Conservation (phyloP, 148 eudicot species). For the Arbutus unedo region DNA sequence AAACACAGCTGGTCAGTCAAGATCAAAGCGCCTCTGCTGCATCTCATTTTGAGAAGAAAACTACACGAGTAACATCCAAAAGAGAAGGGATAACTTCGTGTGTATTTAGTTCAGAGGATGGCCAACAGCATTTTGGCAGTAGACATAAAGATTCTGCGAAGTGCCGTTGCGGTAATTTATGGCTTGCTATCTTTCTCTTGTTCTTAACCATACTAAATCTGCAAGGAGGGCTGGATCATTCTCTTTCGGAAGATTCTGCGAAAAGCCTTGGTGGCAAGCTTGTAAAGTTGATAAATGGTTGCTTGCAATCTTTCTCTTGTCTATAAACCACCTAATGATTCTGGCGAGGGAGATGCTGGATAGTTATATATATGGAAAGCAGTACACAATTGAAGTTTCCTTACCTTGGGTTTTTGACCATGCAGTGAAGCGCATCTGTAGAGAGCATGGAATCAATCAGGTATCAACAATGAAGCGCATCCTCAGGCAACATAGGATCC, state of each 20-base stretch:
- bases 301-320: background rate
- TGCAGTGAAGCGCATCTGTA: no score
- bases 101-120: background rate
- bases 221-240: no score
- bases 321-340: background rate
- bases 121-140: background rate
- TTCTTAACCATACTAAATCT: no score
- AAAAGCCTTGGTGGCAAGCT: background rate
- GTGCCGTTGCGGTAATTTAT: background rate
- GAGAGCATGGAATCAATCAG: background rate
- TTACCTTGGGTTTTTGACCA: no score
- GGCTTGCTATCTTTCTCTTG: no score
- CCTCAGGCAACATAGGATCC: background rate
- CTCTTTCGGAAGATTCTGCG: background rate
- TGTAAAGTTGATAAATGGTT: background rate
- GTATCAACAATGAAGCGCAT: background rate
- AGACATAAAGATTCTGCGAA: background rate
- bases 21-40: slow-evolving; percentile 4
- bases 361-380: no score
- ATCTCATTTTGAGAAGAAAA: background rate
- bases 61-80: background rate
- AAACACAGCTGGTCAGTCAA: slow-evolving; percentile 19
- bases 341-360: background rate
- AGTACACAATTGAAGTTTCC: no score
- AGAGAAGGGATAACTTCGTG: background rate